Base-by-base conservation (phyloP, 495 filamentous ascomycete genomes). In the Barbatosphaeria neglecta region DNA sequence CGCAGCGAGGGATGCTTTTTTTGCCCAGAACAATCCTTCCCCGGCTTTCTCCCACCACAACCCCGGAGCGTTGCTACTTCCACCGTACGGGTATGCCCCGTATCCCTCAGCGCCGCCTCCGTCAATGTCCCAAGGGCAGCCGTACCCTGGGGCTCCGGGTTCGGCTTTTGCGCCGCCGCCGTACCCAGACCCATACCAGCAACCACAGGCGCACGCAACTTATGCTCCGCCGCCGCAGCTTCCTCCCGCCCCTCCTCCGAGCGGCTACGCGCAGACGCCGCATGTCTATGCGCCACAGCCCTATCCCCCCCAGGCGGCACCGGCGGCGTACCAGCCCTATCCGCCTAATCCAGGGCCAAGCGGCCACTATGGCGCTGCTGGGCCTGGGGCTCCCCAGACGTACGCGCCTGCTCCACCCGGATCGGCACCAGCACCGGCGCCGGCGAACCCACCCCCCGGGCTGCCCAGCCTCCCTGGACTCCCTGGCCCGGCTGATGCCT, bases 131-230 rank as follows among this genome's bases (percentile, higher is more conserved):
- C 56, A 61, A 39, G 31, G 50, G 11, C 55, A 53, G 33, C 51
- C 37, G 2, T 70, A 69, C 47, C 61, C 66, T 6, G 59, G 63
- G 43, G 61, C 56, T 44, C 59, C 64, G 8, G 61, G 56, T 17
- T 63, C 67, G 37, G 62, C 51, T 17, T 73, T 69, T 60, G 52
- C 54, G n/a, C 46, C 62, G 11, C 51, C 66, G 11, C 52, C 56
- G 22, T 68, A 61, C 58, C 48, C 46, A 31, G 62, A 64, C 17
- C 56, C 59, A n/a, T 66, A 65, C 45, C 55, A 55, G n/a, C n/a
- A n/a, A 28, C 47, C 52, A 33, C 58, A 55, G 20, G 50, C 54
- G 19, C 58, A 60, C 50, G 63, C 59, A 15, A 56, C 61, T 16
- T 68, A 62, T 54, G 47, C 57, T 43, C 65, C 60, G 11, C 60